Base-by-base conservation (phyloP, 192 early-diverging fungal species). In the Coemansia sp. region DNA sequence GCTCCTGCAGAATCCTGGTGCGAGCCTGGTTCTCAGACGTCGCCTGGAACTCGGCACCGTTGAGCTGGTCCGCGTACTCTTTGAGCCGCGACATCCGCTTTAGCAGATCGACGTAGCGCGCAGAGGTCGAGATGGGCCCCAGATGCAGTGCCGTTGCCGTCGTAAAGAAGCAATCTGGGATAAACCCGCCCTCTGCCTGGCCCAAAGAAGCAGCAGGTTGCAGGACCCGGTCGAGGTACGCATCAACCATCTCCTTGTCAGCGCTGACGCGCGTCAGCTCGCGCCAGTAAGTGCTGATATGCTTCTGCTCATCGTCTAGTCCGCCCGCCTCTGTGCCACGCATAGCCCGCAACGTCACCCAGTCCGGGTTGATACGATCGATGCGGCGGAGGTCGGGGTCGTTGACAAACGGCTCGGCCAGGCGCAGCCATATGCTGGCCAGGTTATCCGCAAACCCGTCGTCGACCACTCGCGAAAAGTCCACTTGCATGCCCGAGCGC, bases 381-480 rank as follows among this genome's bases (percentile, higher is more conserved):
- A 94, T 69, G 59, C 91, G 92, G 22, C 79, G 70, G 29, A 84
- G 84, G 7, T 47, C 50, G n/a, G 75, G 39, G 61, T 93, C 90
- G 51, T 51, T 48, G 62, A 90, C 76, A 42, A 98, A 85, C 1
- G 96, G 96, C 17, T 96, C 90, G 25, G 82, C 79, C 23, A 96
- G 76, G 7, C 54, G 59, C 23, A 91, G 75, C 48, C 83, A 65
- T 5, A 84, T 73, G 19, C 69, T 70, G 3, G 81, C 66, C 18
- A 93, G 56, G 46, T 90, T 94, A 44, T 82, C 80, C 45, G 94
- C 72, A 63, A 94, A 90, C 14, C 94, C 93, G 60, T 93, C 86
- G 23, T 86, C 78, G 2, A 89, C 86, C 0, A 92, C 85, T 11
- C 77, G 77, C 2, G 71, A 42, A 28, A 59, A 65, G 45, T 96